These are phyloP conservation scores for Paramecium tetraurelia DNA, from an alignment of 73 alveolate genomes.

Conservation along the genomic window DNA sequence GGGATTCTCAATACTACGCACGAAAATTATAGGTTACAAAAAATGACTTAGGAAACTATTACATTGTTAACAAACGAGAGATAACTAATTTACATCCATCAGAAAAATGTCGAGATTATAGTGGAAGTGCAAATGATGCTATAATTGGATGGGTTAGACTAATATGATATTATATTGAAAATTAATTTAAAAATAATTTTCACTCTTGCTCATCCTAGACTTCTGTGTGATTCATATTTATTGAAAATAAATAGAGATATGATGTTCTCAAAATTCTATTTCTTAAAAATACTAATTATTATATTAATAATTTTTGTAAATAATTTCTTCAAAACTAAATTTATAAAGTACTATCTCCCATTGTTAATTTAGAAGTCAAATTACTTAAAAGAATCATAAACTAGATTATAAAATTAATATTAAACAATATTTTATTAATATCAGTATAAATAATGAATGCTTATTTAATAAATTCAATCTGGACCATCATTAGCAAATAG, in stretches of 20 bases:
- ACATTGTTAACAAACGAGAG: neutral
- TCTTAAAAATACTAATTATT: no score
- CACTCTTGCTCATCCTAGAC: neutral
- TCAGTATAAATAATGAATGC: neutral
- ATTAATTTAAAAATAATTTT: no score
- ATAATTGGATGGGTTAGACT: neutral
- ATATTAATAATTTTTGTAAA: no score
- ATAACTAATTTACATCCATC: neutral
- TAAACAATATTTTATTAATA: neutral
- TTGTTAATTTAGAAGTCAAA: no score
- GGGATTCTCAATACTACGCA: neutral
- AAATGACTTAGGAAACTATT: neutral
- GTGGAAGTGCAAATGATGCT: neutral
- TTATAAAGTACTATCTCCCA: no score
- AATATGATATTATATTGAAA: neutral
- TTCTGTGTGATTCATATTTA: no score
- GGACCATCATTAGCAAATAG: slow-evolving; percentile 32
- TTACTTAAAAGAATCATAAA: no score
- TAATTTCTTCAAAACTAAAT: no score
- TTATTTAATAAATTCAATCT: neutral
- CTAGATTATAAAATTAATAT: no score
- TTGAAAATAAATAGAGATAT: neutral
- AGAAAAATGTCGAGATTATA: neutral
- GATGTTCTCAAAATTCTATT: no score
- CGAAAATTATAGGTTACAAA: neutral